Base-by-base conservation (phyloP, 148 eudicot species). In the Talinum fruticosum region DNA sequence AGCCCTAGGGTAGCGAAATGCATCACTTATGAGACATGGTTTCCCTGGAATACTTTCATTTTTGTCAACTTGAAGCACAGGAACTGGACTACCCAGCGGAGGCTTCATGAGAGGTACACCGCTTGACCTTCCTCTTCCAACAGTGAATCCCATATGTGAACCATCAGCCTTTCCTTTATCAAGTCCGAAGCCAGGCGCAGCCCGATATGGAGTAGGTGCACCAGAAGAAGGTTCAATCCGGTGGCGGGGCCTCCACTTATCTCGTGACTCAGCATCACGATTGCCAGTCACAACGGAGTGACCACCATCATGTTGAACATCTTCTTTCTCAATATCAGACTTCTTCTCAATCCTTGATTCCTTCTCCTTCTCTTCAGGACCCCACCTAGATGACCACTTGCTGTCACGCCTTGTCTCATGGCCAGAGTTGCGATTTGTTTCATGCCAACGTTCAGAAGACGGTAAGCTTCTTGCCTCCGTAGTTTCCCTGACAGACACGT, bases 211-310 rank as follows among this genome's bases (percentile, higher is more conserved):
- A 81, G 87, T 87, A 47, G 90, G 84, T 23, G 90, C 93, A 30
- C 79, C 75, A 69, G 93, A 84, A 79, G 75, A 87, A 73, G 89
- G 81, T 57, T 96, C 99, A 86, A 91, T 87, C 80, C 93, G 88
- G 81, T 93, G 97, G 71, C 99, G 93, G 67, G 99, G 99, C 84
- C 99, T 91, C 99, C 99, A 96, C 88, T 96, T 96, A 77, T 96
- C 97, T 78, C 97, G 97, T 35, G 89, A 79, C 49, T 96, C 97
- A 33, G 83, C 44, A 51, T 96, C 98, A 30, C 96, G 92, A 36
- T 77, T 89, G 82, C 77, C 85, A 80, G 78, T 82, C 19, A 71
- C 76, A 84, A 71, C 75, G 54, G 89, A 53, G 73, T 87, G 96
- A 82, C 57, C 83, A 82, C 57, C 83, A 61, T 93, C 97, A 37